Conservation (phyloP, 2,329 filamentous ascomycete genomes). For the Phialophora macrospora region DNA sequence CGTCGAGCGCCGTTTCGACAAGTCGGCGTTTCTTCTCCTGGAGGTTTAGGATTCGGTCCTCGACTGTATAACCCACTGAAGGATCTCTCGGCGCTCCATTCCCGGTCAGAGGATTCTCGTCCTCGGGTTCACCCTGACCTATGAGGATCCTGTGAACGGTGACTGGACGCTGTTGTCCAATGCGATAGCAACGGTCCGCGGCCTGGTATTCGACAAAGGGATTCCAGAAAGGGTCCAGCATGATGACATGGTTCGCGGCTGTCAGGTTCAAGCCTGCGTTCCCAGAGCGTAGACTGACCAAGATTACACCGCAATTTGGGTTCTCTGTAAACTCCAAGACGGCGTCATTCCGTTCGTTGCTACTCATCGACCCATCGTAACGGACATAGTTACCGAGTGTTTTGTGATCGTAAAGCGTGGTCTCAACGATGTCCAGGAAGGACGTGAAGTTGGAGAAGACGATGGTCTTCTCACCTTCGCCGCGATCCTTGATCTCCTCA, state of each 20-base stretch:
- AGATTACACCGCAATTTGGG: constrained; percentile 67
- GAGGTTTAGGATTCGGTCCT: constrained; percentile 80
- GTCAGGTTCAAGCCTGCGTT: constrained; percentile 87
- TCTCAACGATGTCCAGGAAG: constrained; percentile 75
- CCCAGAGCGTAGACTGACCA: constrained; percentile 78
- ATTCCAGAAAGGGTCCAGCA: constrained; percentile 94
- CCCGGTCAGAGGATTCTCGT: constrained; percentile 1
- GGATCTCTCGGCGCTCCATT: constrained; percentile 1
- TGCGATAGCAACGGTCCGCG: constrained; percentile 85
- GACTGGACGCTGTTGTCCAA: constrained; percentile 76
- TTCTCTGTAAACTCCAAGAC: constrained; percentile 70
- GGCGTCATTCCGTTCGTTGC: constrained; percentile 67
- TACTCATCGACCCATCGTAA: constrained; percentile 77
- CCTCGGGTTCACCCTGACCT: constrained; percentile 48
- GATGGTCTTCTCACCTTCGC: constrained; percentile 73
- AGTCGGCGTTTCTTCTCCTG: constrained; percentile 79
- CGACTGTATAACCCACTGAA: constrained; percentile 64
- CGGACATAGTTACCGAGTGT: constrained; percentile 65
- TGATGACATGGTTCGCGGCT: constrained; percentile 81
- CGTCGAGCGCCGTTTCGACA: constrained; percentile 79
- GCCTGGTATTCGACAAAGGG: constrained; percentile 83
- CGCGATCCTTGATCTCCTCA: constrained; percentile 52
- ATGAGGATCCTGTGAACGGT: constrained; percentile 80
- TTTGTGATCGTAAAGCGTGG: constrained; percentile 59
- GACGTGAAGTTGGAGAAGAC: constrained; percentile 83